phyloP scores from a whole-genome alignment of 164 flowering plant genomes.

The Warburgia ugandensis region DNA sequence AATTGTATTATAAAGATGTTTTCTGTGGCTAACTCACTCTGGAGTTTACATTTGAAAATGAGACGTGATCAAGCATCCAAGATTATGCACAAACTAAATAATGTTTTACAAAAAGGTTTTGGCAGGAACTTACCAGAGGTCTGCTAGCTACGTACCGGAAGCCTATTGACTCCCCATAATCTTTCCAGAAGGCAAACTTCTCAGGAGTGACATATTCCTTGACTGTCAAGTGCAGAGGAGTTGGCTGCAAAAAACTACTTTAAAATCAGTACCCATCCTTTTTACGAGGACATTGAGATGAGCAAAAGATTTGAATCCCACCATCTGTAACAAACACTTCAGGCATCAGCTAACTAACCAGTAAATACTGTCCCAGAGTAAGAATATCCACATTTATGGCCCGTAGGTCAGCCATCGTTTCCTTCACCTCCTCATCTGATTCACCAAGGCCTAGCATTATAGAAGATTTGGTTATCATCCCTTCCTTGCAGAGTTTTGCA shows the following conservation, averaged over 20 bases:
- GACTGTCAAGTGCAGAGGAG: constrained; percentile 89
- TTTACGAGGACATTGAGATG: too few species aligned
- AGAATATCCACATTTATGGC: constrained; percentile 83
- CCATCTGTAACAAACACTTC: too few species aligned
- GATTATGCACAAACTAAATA: neutral
- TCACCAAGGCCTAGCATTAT: constrained; percentile 97
- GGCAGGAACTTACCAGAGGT: constrained; percentile 64
- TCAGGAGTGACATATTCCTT: constrained; percentile 92
- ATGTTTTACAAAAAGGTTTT: neutral
- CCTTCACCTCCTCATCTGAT: constrained; percentile 78
- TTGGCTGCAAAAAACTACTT: constrained; percentile 52
- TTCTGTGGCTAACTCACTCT: neutral
- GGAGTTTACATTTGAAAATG: neutral
- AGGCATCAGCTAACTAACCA: too few species aligned
- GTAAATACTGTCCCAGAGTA: constrained; percentile 91
- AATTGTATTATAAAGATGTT: neutral
- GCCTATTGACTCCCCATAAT: constrained; percentile 88
- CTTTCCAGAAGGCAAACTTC: constrained; percentile 87
- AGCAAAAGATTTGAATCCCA: too few species aligned
- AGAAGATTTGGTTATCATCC: constrained; percentile 89
- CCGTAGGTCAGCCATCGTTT: constrained; percentile 77
- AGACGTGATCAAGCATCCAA: neutral
- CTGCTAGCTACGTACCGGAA: constrained; percentile 96
- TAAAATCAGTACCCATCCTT: neutral
- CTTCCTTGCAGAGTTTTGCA: constrained; percentile 66